Conservation (phyloP, 2,329 filamentous ascomycete species). For the Beauveria sp. region DNA sequence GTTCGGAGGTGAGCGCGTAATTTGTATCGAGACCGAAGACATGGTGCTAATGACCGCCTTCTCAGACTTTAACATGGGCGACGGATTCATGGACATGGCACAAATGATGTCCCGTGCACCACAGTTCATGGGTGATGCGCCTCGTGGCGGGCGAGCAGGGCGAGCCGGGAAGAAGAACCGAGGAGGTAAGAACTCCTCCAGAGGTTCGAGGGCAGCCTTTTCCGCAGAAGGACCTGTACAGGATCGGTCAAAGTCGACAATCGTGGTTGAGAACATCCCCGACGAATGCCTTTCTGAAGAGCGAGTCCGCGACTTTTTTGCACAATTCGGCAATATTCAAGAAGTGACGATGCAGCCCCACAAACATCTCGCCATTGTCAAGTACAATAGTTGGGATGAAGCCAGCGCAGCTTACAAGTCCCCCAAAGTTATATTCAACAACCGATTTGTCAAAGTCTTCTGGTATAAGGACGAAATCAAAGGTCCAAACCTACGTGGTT, state of each 20-base stretch:
- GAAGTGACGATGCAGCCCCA: slow-evolving; percentile 59
- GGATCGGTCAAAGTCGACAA: slow-evolving; percentile 56
- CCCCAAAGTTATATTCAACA: slow-evolving; percentile 76
- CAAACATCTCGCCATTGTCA: slow-evolving; percentile 61
- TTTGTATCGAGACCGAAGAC: background rate
- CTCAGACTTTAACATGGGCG: background rate
- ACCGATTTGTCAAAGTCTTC: slow-evolving; percentile 77
- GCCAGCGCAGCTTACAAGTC: slow-evolving; percentile 67
- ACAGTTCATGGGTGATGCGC: background rate
- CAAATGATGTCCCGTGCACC: background rate
- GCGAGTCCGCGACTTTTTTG: slow-evolving; percentile 60
- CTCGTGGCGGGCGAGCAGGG: background rate
- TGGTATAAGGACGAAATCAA: slow-evolving; percentile 57
- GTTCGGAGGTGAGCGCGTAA: background rate
- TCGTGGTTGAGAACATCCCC: slow-evolving; percentile 74
- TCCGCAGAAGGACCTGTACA: slow-evolving; percentile 56
- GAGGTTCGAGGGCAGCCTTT: slow-evolving; percentile 45
- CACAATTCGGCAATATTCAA: slow-evolving; percentile 59
- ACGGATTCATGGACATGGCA: background rate
- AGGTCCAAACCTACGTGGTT: slow-evolving; percentile 17
- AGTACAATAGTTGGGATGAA: slow-evolving; percentile 56
- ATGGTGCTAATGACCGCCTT: background rate
- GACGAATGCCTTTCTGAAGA: slow-evolving; percentile 61
- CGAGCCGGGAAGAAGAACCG: slow-evolving; percentile 18
- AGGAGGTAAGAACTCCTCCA: slow-evolving; percentile 27